phyloP scores from a whole-genome alignment of 2,329 filamentous ascomycete genomes.

The Hymenoscyphus infarciens region DNA sequence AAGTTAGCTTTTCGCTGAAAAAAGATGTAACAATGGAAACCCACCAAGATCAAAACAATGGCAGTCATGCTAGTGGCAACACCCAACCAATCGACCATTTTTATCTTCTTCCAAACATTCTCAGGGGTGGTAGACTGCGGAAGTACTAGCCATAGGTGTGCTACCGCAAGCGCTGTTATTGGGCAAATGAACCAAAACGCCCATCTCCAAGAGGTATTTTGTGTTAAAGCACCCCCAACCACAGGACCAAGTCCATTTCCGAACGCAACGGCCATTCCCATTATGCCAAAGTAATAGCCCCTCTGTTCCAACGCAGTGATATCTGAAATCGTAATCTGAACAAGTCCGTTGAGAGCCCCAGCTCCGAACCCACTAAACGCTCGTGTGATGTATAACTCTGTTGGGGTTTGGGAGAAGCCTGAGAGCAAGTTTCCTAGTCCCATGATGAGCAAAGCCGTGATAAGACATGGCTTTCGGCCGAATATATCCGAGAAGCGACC shows the following conservation, averaged over 20 bases:
- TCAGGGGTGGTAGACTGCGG: constrained; percentile 20
- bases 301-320: constrained; percentile 13
- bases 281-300: constrained; percentile 37
- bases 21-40: constrained; percentile 4
- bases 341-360: constrained; percentile 15
- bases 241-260: constrained; percentile 31
- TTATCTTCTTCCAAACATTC: constrained; percentile 19
- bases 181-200: constrained; percentile 27
- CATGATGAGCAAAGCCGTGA: constrained; percentile 11
- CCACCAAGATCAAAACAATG: constrained; percentile 13
- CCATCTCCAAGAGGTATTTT: constrained; percentile 37
- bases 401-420: constrained; percentile 14
- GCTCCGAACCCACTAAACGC: constrained; percentile 15
- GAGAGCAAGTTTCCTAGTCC: constrained; percentile 13
- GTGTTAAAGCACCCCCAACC: constrained; percentile 33
- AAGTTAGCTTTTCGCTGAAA: constrained; percentile 30
- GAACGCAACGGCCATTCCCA: constrained; percentile 26
- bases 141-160: constrained; percentile 14
- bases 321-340: constrained; percentile 14
- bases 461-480: constrained; percentile 14
- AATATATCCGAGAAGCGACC: constrained; percentile 16
- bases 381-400: constrained; percentile 9
- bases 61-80: constrained; percentile 14
- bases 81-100: constrained; percentile 30
- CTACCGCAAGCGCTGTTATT: constrained; percentile 19